These are phyloP conservation scores for Nannizziopsis arthrosporioides DNA, from an alignment of 2,329 filamentous ascomycete genomes.

Conservation along the genomic window DNA sequence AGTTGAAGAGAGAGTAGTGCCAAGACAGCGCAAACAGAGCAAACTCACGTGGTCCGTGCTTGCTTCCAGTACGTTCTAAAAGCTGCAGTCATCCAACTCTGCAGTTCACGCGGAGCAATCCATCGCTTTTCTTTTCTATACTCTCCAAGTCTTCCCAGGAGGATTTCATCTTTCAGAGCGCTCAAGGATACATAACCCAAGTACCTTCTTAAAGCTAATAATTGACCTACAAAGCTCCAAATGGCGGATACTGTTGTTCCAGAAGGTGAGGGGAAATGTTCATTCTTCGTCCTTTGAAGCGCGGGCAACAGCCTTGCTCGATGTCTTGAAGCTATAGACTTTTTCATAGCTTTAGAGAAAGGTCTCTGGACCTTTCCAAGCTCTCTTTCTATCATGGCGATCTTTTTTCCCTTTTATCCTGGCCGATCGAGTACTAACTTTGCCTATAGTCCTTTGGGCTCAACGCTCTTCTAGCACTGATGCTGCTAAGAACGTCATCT, in stretches of 20 bases:
- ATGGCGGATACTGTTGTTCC: constrained; percentile 31
- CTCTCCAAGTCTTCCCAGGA: too few relatives aligned
- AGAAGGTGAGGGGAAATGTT: constrained; percentile 33
- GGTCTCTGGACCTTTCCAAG: background rate
- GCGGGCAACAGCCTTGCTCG: background rate
- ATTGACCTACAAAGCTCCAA: constrained; percentile 13
- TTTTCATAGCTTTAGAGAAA: background rate
- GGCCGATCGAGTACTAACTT: background rate
- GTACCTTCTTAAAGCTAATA: constrained; percentile 10
- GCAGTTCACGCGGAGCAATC: constrained; percentile 14
- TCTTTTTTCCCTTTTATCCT: background rate
- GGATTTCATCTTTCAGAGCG: too few relatives aligned
- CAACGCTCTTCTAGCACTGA: constrained; percentile 81
- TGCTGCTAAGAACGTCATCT: constrained; percentile 82
- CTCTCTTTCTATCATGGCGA: background rate
- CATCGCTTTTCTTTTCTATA: constrained; percentile 1
- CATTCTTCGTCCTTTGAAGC: constrained; percentile 22
- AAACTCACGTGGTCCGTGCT: constrained; percentile 7
- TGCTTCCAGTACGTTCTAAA: constrained; percentile 35
- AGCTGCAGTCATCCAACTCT: constrained; percentile 11
- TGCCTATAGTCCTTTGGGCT: constrained; percentile 76
- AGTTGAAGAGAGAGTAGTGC: background rate
- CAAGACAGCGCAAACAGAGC: background rate
- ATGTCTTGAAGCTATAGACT: background rate
- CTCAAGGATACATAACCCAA: background rate